Evolutionary conservation across 2,329 filamentous ascomycete species (phyloP), one percentile per base, ranked within the genome.

Genomic region (Talaromyces rugulosus): DNA sequence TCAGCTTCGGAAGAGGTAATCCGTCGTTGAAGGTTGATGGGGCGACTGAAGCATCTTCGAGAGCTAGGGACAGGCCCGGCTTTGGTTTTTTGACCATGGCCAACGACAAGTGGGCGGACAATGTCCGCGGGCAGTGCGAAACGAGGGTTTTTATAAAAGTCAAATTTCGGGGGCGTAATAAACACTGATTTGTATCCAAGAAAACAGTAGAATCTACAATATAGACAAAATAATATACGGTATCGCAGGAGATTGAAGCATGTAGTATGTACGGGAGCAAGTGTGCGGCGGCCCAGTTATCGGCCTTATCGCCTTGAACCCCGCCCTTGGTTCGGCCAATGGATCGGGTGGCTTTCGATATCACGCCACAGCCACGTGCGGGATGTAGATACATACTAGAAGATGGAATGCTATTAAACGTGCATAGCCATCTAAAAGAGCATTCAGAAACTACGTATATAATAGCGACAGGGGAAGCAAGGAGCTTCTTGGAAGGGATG

Each of bases 1-100:
- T 84, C 67, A 96, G 83, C 64, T 88, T 87, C 0, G 93, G 93
- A 1, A 96, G 84, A 0, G 92, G 90, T 0, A 87, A 84, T 50
- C 86, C 83, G 67, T 89, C 86, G 64, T 78, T 85, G 76, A 89
- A 87, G 12, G 85, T 87, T 16, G 78, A 74, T 4, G 84, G 84
- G 65, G 75, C 73, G 44, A 78, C 70, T 16, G 73, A 73, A 58
- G 71, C 64, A 58, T 77, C 74, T 52, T 75, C 73, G 28, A 73
- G 59, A 16, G 74, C 65, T 59, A 71, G 54, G 31, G 54, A 68
- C 5, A 73, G 71, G 62, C 71, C 73, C 61, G 74, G 73, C 61
- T 75, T 68, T 62, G 74, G 73, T 50, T 67, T 62, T 57, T 73
- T 72, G 30, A 75, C 65, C 74, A 76, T 11, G 56, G 8, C 34